These are phyloP conservation scores for Apiospora sp. DNA, from an alignment of 2,329 filamentous ascomycete genomes.

Conservation along the genomic window DNA sequence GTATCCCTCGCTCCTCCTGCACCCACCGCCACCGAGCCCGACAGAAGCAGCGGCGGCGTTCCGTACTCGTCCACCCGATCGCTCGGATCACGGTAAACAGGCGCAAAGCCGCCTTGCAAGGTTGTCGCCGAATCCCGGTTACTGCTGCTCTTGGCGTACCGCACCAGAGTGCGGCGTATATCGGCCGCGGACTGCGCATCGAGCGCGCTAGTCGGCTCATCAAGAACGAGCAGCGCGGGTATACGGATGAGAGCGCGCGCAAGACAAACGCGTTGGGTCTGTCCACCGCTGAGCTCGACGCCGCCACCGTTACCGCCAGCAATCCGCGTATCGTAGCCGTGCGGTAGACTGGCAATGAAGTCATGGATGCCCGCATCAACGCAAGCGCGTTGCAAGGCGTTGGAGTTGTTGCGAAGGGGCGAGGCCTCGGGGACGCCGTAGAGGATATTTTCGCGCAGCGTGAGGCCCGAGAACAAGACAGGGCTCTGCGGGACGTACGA, in stretches of 20 bases:
- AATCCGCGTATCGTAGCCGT: conserved; percentile 75
- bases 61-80: background rate
- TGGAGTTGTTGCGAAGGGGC: conserved; percentile 55
- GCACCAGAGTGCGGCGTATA: conserved; percentile 68
- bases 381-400: conserved; percentile 52
- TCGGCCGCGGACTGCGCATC: conserved; percentile 72
- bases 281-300: conserved; percentile 79
- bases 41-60: background rate
- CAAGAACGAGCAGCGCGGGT: conserved; percentile 79
- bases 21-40: background rate
- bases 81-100: conserved; percentile 35
- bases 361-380: conserved; percentile 73
- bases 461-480: conserved; percentile 75
- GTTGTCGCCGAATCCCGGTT: background rate
- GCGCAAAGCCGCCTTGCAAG: background rate
- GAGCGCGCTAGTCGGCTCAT: conserved; percentile 86
- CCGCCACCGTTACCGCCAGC: conserved; percentile 63
- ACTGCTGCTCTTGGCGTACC: conserved; percentile 50
- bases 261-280: conserved; percentile 82
- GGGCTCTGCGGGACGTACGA: conserved; percentile 76
- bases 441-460: conserved; percentile 80
- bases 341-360: conserved; percentile 76
- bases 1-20: background rate
- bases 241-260: conserved; percentile 77
- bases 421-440: conserved; percentile 74